phyloP scores from a whole-genome alignment of 2,329 filamentous ascomycete species.

The Cladophialophora exuberans region DNA sequence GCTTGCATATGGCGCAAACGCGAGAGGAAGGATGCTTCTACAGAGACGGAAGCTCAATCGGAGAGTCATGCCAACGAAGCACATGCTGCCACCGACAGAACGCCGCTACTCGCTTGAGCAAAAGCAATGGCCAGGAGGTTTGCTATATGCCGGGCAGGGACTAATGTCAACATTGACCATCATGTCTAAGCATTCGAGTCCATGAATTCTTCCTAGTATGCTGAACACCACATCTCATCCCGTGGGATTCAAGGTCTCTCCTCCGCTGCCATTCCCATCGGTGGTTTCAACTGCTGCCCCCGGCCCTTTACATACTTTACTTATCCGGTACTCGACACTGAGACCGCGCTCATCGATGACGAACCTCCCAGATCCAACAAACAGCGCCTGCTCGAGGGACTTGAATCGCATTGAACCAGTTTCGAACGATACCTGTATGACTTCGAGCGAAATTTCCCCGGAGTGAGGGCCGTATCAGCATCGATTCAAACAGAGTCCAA shows the following conservation, averaged over 20 bases:
- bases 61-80: background rate
- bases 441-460: conserved; percentile 26
- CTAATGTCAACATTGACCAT: too few species aligned
- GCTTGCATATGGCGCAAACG: background rate
- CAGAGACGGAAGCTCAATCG: background rate
- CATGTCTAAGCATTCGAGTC: too few species aligned
- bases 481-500: background rate
- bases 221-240: background rate
- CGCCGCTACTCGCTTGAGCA: conserved; percentile 20
- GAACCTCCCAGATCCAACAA: conserved; percentile 47
- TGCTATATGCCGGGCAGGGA: too few species aligned
- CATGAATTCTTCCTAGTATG: too few species aligned
- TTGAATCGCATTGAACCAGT: conserved; percentile 49
- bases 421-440: conserved; percentile 44
- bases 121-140: background rate
- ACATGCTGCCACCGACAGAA: conserved; percentile 12
- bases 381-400: conserved; percentile 44
- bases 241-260: background rate
- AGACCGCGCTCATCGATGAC: conserved; percentile 30
- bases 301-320: conserved; percentile 30
- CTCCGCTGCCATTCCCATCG: background rate
- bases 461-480: background rate
- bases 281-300: background rate
- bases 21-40: conserved; percentile 5
- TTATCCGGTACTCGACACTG: conserved; percentile 47